A percentile compares a stretch with the other conserved stretches of the same genome.
Evolutionary conservation across 2,329 filamentous ascomycete species (phyloP).

Genomic region (Colletotrichum plurivorum): DNA sequence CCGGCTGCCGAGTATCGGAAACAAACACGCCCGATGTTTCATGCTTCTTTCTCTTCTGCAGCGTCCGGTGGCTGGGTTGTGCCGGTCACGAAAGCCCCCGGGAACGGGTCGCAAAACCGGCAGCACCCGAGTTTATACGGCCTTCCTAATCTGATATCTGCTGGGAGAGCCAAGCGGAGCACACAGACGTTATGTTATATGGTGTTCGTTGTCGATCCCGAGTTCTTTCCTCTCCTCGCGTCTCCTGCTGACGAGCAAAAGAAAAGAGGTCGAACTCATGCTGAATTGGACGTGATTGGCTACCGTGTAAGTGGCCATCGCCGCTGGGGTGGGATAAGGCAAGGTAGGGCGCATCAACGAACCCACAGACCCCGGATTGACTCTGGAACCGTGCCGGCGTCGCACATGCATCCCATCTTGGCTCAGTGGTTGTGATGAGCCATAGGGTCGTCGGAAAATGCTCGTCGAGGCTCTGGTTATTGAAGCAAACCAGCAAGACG

Average conservation of each 20-base stretch:
- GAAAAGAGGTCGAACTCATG: background rate
- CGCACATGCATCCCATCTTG: conserved; percentile 37
- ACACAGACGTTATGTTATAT: background rate
- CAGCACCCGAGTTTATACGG: background rate
- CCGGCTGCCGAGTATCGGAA: conserved; percentile 38
- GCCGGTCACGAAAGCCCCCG: background rate
- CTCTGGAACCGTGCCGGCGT: conserved; percentile 38
- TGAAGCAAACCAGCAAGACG: too few relatives aligned
- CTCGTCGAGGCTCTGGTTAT: too few relatives aligned
- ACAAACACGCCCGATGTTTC: conserved; percentile 32
- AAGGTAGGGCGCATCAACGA: conserved; percentile 3
- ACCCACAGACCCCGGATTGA: conserved; percentile 36
- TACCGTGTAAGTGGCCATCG: background rate
- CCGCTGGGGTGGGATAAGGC: background rate
- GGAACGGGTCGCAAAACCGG: background rate
- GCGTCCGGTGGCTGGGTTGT: conserved; percentile 10
- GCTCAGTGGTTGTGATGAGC: background rate
- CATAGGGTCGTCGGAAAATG: background rate
- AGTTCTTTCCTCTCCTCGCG: background rate
- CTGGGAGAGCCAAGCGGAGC: conserved; percentile 4
- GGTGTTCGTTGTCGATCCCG: background rate
- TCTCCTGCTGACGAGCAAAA: background rate
- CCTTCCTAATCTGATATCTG: background rate
- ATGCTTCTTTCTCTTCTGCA: conserved; percentile 18
- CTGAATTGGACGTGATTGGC: background rate